Conservation (phyloP, 139 green algal genomes). For the Astrephomene gubernaculifera region DNA sequence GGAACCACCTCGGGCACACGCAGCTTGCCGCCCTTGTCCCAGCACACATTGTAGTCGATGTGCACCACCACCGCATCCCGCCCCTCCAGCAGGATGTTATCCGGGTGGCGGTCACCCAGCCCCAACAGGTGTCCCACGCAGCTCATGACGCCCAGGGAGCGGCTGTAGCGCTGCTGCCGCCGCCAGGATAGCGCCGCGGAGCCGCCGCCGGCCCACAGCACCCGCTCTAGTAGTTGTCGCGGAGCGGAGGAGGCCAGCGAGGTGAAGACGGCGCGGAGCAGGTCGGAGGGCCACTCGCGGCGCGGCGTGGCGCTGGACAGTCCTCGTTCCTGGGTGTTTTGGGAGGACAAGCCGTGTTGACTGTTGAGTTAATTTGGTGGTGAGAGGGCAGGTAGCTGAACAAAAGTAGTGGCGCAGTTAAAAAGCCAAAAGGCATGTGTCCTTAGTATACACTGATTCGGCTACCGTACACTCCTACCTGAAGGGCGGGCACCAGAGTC, state of each 20-base stretch:
- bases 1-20: slow-evolving; percentile 92
- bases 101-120: slow-evolving; percentile 89
- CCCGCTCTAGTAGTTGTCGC: slow-evolving; percentile 47
- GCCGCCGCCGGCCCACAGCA: slow-evolving; percentile 71
- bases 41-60: slow-evolving; percentile 79
- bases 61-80: slow-evolving; percentile 89
- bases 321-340: slow-evolving; percentile 50
- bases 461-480: too few species aligned
- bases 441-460: too few species aligned
- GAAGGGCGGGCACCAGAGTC: slow-evolving; percentile 30
- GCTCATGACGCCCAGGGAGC: slow-evolving; percentile 75
- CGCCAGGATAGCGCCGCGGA: slow-evolving; percentile 61
- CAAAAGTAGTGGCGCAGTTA: too few species aligned
- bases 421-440: too few species aligned
- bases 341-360: too few species aligned
- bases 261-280: slow-evolving; percentile 39
- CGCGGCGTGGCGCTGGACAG: slow-evolving; percentile 52
- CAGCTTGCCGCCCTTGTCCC: slow-evolving; percentile 76
- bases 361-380: too few species aligned
- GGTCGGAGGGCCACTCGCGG: slow-evolving; percentile 52
- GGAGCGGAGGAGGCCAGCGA: background rate
- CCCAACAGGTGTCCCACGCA: slow-evolving; percentile 89
- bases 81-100: slow-evolving; percentile 96
- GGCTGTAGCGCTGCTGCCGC: slow-evolving; percentile 63
- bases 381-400: too few species aligned